Percentiles rank a stretch among this genome's conserved stretches.
These are phyloP conservation scores for Oryza meyeriana DNA, from an alignment of 176 grass and related monocot species.

Conservation along the genomic window DNA sequence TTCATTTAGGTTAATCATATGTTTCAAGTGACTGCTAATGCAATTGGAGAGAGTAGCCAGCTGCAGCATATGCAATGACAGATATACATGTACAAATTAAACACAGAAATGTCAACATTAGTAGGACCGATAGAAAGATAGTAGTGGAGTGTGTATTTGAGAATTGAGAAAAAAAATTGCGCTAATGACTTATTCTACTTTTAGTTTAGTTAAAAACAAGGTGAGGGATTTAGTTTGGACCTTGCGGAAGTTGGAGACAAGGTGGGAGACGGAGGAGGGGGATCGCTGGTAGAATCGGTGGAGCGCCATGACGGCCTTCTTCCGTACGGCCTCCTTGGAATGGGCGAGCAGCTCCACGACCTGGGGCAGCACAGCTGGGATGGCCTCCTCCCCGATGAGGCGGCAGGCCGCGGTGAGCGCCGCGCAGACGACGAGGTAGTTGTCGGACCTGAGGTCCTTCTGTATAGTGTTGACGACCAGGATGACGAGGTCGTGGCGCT, in stretches of 20 bases:
- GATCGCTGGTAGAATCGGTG: constrained; percentile 98
- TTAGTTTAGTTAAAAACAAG: not conserved
- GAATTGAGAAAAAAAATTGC: constrained; percentile 16
- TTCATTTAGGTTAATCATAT: not conserved
- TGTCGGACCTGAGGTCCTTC: constrained; percentile 98
- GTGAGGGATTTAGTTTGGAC: constrained; percentile 19
- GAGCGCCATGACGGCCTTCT: constrained; percentile 97
- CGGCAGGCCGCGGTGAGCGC: constrained; percentile 79
- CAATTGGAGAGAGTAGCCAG: not conserved
- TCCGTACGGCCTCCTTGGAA: constrained; percentile 86
- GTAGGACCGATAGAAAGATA: not conserved
- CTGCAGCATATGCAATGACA: not conserved
- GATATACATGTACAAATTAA: not conserved
- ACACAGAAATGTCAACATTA: not conserved
- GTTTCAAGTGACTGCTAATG: not conserved
- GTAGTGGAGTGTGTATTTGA: not conserved
- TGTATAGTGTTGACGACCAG: constrained; percentile 99
- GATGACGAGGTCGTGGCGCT: constrained; percentile 96
- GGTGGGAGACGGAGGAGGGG: constrained; percentile 74
- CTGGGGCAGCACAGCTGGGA: constrained; percentile 91
- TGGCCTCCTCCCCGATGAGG: constrained; percentile 96
- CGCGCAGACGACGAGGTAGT: constrained; percentile 84
- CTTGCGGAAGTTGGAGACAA: constrained; percentile 96
- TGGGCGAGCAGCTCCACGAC: constrained; percentile 86
- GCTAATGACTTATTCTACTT: not conserved